Evolutionary conservation across 176 grass and related monocot species (phyloP), one percentile per base, ranked within the genome.

Genomic region (Lolium rigidum): DNA sequence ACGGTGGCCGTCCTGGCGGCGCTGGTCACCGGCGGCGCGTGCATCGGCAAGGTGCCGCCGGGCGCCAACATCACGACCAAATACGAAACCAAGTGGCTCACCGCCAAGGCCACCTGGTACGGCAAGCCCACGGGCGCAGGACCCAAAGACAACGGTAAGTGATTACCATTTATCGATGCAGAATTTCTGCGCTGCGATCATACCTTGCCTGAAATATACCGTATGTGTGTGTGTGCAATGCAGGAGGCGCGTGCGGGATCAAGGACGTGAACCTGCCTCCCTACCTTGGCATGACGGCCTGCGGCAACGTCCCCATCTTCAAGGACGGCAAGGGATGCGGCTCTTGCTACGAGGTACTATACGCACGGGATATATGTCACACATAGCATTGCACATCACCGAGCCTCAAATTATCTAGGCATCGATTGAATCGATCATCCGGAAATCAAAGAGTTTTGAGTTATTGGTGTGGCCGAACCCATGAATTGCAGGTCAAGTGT

Each of bases 91-190:
- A 35, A 10, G 25, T 98, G 93, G 95, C 43, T 50, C 41, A 1
- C 70, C 2, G 91, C 82, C 41, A 93, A 65, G 49, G 95, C 85
- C 65, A 98, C 95, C 67, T 98, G 91, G 95, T 95, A 98, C 44
- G 95, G 95, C 21, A 44, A 39, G 62, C 80, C 91, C 35, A 79
- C 28, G 4, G 93, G 93, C 26, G 72, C 91, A 24, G 93, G 95
- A 18, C 81, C 91, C 5, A 77, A 77, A 17, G 93, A 95, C 80
- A 95, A 85, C 38, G 92, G 88, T 94, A 76, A 0, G 54, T 10
- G 46, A 47, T n/a, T n/a, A n/a, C 39, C n/a, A n/a, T n/a, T n/a
- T n/a, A n/a, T n/a, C n/a, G n/a, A n/a, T n/a, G n/a, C n/a, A n/a
- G n/a, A 41, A 2, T 41, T 41, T 41, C 39, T 41, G 39, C 39